A percentile compares a stretch with the other conserved stretches of the same genome.
Conservation (phyloP, 2,329 filamentous ascomycete species). For the Penicillium nordicum region DNA sequence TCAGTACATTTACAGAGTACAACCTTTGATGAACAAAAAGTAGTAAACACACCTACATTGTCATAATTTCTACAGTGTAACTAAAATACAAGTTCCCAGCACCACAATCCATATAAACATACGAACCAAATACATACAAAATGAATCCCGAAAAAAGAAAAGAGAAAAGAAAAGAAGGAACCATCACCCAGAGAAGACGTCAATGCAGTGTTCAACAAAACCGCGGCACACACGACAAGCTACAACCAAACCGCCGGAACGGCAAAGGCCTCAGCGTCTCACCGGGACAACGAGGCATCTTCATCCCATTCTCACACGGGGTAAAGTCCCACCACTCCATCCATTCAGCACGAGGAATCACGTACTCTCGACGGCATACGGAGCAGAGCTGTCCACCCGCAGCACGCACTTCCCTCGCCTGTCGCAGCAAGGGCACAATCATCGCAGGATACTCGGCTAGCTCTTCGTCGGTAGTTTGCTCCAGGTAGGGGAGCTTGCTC, state of each 20-base stretch:
- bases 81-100: background rate
- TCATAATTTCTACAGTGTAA: background rate
- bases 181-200: background rate
- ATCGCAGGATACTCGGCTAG: constrained; percentile 33
- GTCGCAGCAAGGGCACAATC: constrained; percentile 35
- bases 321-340: constrained; percentile 46
- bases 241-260: constrained; percentile 41
- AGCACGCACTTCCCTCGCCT: constrained; percentile 34
- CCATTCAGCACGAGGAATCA: constrained; percentile 44
- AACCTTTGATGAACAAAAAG: background rate
- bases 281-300: constrained; percentile 29
- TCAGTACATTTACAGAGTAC: background rate
- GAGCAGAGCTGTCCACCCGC: constrained; percentile 41
- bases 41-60: background rate
- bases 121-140: constrained; percentile 11
- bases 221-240: constrained; percentile 37
- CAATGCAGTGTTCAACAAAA: background rate
- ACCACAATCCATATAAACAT: constrained; percentile 13
- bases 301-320: constrained; percentile 39
- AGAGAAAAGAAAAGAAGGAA: background rate
- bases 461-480: constrained; percentile 37
- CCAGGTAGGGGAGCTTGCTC: constrained; percentile 35
- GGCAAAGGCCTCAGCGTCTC: constrained; percentile 39
- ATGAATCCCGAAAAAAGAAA: background rate
- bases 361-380: constrained; percentile 39